A percentile compares a stretch with the other conserved stretches of the same genome.
phyloP scores from a whole-genome alignment of 345 rosid species.

The Camelina hispida region DNA sequence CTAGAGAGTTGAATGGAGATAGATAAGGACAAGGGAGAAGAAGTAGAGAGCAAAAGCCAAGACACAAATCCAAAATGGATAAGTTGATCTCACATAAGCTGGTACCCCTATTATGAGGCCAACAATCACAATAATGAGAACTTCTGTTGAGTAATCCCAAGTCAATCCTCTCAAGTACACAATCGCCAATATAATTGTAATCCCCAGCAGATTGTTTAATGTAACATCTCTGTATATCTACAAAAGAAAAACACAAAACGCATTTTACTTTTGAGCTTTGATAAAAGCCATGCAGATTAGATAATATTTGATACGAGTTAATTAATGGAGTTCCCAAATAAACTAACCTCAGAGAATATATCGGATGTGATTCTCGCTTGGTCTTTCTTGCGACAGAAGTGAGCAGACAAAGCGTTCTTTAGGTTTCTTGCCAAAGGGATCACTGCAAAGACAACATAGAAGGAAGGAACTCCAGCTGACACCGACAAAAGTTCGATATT shows the following conservation, averaged over 20 bases:
- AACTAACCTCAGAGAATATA: slow-evolving; percentile 40
- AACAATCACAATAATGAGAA: slow-evolving; percentile 36
- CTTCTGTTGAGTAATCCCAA: slow-evolving; percentile 38
- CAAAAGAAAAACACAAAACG: neutral
- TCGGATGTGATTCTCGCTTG: slow-evolving; percentile 30
- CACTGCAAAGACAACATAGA: slow-evolving; percentile 35
- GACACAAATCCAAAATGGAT: slow-evolving; percentile 42
- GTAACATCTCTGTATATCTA: slow-evolving; percentile 42
- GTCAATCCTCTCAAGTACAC: slow-evolving; percentile 35
- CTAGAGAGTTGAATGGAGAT: slow-evolving; percentile 31
- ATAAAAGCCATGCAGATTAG: neutral
- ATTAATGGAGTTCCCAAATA: neutral
- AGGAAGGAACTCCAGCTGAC: slow-evolving; percentile 41
- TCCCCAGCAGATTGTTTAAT: slow-evolving; percentile 39
- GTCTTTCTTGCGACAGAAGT: slow-evolving; percentile 33
- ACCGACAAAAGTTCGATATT: slow-evolving; percentile 29
- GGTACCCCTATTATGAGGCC: slow-evolving; percentile 37
- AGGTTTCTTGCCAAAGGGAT: slow-evolving; percentile 42
- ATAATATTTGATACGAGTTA: neutral
- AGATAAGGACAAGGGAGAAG: slow-evolving; percentile 35
- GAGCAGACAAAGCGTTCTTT: slow-evolving; percentile 38
- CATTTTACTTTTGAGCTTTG: neutral
- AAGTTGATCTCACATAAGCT: slow-evolving; percentile 37
- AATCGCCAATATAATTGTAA: slow-evolving; percentile 35
- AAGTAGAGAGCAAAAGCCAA: slow-evolving; percentile 38